Percentiles rank a stretch among this genome's conserved stretches.
Evolutionary conservation across 805 yeast species (phyloP).

Genomic region (Starmerella sp.): DNA sequence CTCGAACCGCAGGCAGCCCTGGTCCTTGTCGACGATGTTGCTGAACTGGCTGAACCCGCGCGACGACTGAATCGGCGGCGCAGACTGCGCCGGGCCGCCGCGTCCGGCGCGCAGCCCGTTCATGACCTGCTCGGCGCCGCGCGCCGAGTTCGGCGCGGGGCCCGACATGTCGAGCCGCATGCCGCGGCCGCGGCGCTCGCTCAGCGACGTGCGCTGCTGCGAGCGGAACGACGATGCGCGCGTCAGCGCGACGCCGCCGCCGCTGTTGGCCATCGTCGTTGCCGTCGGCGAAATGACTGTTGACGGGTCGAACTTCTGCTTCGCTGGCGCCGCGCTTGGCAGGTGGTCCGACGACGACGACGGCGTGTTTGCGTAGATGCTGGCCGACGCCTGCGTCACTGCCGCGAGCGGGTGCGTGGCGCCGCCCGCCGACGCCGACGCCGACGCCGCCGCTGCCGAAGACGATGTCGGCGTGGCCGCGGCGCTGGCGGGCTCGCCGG

Average conservation of each 20-base stretch:
- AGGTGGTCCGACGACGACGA: neutral
- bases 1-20: slow-evolving; percentile 82
- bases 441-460: no score
- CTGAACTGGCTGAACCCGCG: slow-evolving; percentile 42
- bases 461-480: neutral
- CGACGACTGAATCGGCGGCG: slow-evolving; percentile 6
- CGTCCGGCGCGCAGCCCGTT: neutral
- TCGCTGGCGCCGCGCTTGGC: neutral
- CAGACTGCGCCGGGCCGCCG: neutral
- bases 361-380: slow-evolving; percentile 1
- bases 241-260: slow-evolving; percentile 15
- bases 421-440: no score
- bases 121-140: neutral
- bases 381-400: slow-evolving; percentile 1
- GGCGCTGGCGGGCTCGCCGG: neutral
- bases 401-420: neutral
- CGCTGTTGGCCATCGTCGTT: slow-evolving; percentile 10
- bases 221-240: slow-evolving; percentile 18
- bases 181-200: slow-evolving; percentile 34
- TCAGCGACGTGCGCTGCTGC: slow-evolving; percentile 21
- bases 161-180: slow-evolving; percentile 21
- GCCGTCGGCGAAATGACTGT: slow-evolving; percentile 18
- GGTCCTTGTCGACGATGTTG: slow-evolving; percentile 77
- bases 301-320: slow-evolving; percentile 10
- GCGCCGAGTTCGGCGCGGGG: neutral